phyloP scores from a whole-genome alignment of 306 rosid genomes.

The Quercus bicolor region DNA sequence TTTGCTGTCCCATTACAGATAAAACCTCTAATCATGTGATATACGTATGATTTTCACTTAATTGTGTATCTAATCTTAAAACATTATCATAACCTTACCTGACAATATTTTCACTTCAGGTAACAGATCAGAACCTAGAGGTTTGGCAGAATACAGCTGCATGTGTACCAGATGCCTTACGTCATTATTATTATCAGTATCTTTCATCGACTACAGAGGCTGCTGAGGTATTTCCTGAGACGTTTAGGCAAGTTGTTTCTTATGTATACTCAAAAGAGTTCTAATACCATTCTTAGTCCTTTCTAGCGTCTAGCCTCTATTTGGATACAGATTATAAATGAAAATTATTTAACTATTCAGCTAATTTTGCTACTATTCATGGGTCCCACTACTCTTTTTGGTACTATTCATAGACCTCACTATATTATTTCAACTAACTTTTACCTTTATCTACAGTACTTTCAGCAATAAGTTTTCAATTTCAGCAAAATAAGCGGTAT shows the following conservation, averaged over 20 bases:
- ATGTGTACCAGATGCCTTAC: constrained; percentile 90
- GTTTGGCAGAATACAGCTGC: constrained; percentile 84
- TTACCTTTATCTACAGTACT: too few relatives aligned
- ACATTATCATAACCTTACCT: background rate
- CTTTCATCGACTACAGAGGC: constrained; percentile 93
- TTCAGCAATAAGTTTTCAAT: too few relatives aligned
- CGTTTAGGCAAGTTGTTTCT: constrained; percentile 18
- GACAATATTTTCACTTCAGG: constrained; percentile 42
- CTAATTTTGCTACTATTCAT: too few relatives aligned
- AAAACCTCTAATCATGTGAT: constrained; percentile 6
- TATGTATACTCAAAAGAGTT: background rate
- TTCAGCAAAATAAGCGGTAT: too few relatives aligned
- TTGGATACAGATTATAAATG: too few relatives aligned
- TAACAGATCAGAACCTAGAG: constrained; percentile 81
- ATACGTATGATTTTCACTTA: constrained; percentile 7
- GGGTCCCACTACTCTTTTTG: too few relatives aligned
- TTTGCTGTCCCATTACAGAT: background rate
- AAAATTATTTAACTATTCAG: too few relatives aligned
- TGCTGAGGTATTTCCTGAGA: constrained; percentile 69
- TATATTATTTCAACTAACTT: too few relatives aligned
- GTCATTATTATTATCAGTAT: constrained; percentile 91
- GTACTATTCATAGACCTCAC: too few relatives aligned
- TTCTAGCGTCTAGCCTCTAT: too few relatives aligned
- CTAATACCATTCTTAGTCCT: background rate
- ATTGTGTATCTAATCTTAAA: constrained; percentile 17